Conservation (phyloP, 108 stramenopile genomes). For the Cylindrotheca fusiformis region DNA sequence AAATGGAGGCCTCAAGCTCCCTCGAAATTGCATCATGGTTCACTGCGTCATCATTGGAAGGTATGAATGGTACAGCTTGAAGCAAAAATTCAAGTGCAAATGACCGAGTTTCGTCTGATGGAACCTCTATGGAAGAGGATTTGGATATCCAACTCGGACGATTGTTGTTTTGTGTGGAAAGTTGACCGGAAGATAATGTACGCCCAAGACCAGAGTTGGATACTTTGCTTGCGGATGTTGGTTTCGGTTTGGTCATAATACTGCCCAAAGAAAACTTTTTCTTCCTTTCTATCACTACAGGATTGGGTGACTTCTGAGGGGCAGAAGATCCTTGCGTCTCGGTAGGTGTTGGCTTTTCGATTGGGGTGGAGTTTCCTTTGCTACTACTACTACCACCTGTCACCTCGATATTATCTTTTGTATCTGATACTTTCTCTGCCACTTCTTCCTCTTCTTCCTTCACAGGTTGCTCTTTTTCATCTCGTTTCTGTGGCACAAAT, state of each 20-base stretch:
- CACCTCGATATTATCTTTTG: not conserved
- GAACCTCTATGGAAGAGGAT: not conserved
- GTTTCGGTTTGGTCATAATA: slow-evolving; percentile 13
- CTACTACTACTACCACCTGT: not conserved
- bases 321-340: not conserved
- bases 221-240: slow-evolving; percentile 4
- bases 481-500: slow-evolving; percentile 13
- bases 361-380: not conserved
- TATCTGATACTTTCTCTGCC: not conserved
- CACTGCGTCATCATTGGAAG: slow-evolving; percentile 8
- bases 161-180: not conserved
- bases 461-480: not conserved
- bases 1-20: slow-evolving; percentile 23
- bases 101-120: slow-evolving; percentile 15
- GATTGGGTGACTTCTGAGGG: not conserved
- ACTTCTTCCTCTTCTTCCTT: not conserved
- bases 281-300: slow-evolving; percentile 5
- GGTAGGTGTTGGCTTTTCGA: not conserved
- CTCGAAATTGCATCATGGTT: slow-evolving; percentile 17
- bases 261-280: slow-evolving; percentile 35
- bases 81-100: slow-evolving; percentile 43
- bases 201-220: not conserved
- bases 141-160: slow-evolving; percentile 15
- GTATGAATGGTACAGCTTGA: slow-evolving; percentile 22
- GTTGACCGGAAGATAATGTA: not conserved